Conservation (phyloP, 495 filamentous ascomycete genomes). For the Haplographium delicatum region DNA sequence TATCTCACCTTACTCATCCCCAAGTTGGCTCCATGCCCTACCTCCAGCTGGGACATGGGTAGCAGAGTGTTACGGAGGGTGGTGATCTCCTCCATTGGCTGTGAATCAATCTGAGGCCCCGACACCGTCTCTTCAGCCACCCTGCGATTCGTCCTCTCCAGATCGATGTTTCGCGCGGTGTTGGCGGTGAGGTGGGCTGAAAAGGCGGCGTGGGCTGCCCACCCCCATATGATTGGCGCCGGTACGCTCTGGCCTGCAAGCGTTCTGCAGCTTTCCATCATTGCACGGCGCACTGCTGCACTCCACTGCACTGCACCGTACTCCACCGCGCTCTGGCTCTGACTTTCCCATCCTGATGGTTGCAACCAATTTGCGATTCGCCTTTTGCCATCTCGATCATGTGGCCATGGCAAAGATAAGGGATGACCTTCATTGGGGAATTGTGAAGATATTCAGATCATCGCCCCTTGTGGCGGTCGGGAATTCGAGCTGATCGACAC, state of each 20-base stretch:
- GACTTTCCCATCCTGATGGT: constrained; percentile 9
- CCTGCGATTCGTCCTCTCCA: too few species aligned
- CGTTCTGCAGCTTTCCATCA: constrained; percentile 1
- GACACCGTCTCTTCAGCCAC: too few species aligned
- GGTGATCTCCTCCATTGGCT: too few species aligned
- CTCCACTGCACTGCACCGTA: background rate
- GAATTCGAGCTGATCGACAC: background rate
- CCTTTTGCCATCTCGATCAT: background rate
- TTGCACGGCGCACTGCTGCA: background rate
- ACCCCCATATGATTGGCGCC: background rate
- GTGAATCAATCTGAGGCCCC: too few species aligned
- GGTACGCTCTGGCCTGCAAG: too few species aligned
- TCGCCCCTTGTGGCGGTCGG: background rate
- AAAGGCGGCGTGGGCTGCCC: background rate
- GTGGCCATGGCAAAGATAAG: constrained; percentile 6
- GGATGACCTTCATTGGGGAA: background rate
- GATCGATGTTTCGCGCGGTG: too few species aligned
- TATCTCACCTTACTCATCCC: too few species aligned
- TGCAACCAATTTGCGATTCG: constrained; percentile 1
- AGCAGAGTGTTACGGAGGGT: too few species aligned
- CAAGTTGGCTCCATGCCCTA: too few species aligned
- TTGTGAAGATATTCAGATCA: constrained; percentile 8
- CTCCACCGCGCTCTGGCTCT: too few species aligned
- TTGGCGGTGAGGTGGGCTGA: constrained; percentile 1
- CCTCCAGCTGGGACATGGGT: too few species aligned